Base-by-base conservation (phyloP, 306 rosid genomes). In the Citrullus mucosospermus region DNA sequence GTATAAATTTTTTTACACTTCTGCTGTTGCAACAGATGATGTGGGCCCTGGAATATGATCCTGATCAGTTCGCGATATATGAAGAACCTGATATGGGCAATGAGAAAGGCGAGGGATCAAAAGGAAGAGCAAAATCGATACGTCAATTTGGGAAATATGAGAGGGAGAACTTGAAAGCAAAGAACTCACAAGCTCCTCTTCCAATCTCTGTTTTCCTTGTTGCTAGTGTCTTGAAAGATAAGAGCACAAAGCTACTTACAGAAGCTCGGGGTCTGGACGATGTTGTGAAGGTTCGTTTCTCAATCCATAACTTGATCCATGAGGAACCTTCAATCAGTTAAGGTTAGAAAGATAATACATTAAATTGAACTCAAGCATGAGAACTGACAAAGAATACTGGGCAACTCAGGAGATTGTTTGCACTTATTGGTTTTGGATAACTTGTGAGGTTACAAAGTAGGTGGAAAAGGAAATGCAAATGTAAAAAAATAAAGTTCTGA, bases 21-120 rank as follows among this genome's bases (percentile, higher is more conserved):
- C 36, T 54, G 72, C 18, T 59, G 50, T 83, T 74, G 62, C 65
- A 70, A 83, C 92, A 96, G 99, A 96, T 96, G 99, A 96, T 96
- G 99, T 96, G 99, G 99, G 98, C 99, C 55, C 86, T 96, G 55
- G 99, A 96, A 78, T 96, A 91, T 12, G 99, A 96, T 77, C 99
- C 99, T 39, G 88, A 85, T 43, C 76, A 91, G 80, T 93, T 81
- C 84, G 75, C 57, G 28, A 63, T 89, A 82, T 96, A 96, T 73
- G 97, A 96, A 85, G 93, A 90, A 53, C 74, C 96, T 61, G 82
- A 85, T 41, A 59, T 84, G 34, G 82, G 81, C 75, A 80, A 79
- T 36, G 86, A 82, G 73, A 89, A 79, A 67, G 79, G 79, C 0
- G 90, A 83, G 83, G 86, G 93, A 68, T 84, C 88, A 20, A 91